Evolutionary conservation across 352 stramenopile species (phyloP).

Genomic region (Phytophthora syringae): DNA sequence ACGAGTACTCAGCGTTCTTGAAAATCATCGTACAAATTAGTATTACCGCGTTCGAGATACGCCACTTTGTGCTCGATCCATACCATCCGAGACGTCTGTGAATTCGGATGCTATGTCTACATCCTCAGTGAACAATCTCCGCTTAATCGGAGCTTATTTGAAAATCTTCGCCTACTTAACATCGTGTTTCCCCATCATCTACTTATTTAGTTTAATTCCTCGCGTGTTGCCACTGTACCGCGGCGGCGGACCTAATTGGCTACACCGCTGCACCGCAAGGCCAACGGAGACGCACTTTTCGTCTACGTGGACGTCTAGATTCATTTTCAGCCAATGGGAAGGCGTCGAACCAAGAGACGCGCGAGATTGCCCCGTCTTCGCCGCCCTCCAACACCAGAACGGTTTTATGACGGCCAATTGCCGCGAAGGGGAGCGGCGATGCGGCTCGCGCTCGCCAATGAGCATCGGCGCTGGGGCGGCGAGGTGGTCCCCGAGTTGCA

Average conservation of each 20-base stretch:
- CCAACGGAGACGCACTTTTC: conserved; percentile 10
- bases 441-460: conserved; percentile 26
- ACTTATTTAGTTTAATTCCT: too few relatives aligned
- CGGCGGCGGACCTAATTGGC: conserved; percentile 14
- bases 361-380: not conserved
- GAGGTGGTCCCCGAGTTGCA: not conserved
- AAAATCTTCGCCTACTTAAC: too few relatives aligned
- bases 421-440: conserved; percentile 7
- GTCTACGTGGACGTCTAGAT: conserved; percentile 29
- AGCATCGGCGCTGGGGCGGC: not conserved
- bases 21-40: too few relatives aligned
- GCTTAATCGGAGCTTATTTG: too few relatives aligned
- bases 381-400: conserved; percentile 22
- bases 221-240: conserved; percentile 10
- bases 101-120: too few relatives aligned
- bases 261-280: conserved; percentile 3
- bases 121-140: too few relatives aligned
- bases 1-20: too few relatives aligned
- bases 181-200: too few relatives aligned
- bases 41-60: too few relatives aligned
- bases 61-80: too few relatives aligned
- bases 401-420: conserved; percentile 19
- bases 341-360: conserved; percentile 12
- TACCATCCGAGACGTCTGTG: too few relatives aligned
- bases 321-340: conserved; percentile 17